Base-by-base conservation (phyloP, 2,329 filamentous ascomycete genomes). In the Penicillium polonicum region DNA sequence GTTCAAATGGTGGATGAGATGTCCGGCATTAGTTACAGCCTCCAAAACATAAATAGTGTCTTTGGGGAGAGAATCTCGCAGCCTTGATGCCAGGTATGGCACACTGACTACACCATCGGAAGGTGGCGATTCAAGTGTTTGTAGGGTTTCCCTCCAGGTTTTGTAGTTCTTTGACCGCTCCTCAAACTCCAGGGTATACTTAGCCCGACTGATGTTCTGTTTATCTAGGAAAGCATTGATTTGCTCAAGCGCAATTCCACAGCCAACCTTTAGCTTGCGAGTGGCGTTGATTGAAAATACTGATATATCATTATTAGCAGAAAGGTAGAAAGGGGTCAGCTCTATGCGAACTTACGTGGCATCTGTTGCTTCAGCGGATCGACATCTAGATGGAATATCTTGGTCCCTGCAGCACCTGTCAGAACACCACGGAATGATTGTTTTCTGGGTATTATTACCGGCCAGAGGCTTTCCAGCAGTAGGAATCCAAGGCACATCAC, bases 401-500 rank as follows among this genome's bases (percentile, higher is more conserved):
- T 82, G 1, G 85, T 82, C 19, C 76, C 72, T n/a, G 25, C 4
- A 35, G 15, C 74, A 65, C 6, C 74, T 76, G 43, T 55, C 19
- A 59, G 44, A 35, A 46, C n/a, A 43, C n/a, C 35, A 13, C 8
- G 0, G 31, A 17, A 13, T 27, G 3, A 31, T 10, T 2, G 5
- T 1, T 23, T 9, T 5, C 4, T 19, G 2, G 15, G 2, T 7
- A 12, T 9, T 9, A 17, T 15, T 58, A 60, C 62, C 60, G 10
- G 53, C 59, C 17, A 52, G 39, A 0, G 86, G 86, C 39, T 79
- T 77, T 68, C 83, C 85, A 58, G 85, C 84, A 0, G 90, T 93
- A 13, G 87, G 86, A 58, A 97, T 92, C 91, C 91, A 96, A 0
- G 92, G 92, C 0, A 96, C 91, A 68, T 96, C 92, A 62, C 90